These are phyloP conservation scores for Caryopteris hybrid DNA, from an alignment of 305 asterid species.

Conservation along the genomic window DNA sequence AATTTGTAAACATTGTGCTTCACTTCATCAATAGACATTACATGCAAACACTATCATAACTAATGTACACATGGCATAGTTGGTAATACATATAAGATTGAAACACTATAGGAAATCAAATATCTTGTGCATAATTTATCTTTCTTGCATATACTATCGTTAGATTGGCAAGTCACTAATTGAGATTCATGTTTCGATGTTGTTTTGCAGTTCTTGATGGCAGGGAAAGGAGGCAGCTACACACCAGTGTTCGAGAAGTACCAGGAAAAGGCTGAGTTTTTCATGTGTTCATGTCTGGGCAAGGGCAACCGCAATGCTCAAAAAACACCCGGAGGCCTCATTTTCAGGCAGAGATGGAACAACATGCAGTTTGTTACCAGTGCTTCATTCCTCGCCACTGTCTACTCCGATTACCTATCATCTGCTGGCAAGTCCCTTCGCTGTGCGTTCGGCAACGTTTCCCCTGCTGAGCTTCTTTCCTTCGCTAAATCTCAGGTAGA, in stretches of 20 bases:
- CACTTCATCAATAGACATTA: too few relatives aligned
- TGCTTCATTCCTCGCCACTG: conserved; percentile 81
- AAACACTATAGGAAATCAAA: too few relatives aligned
- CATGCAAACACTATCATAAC: too few relatives aligned
- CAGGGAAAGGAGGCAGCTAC: conserved; percentile 62
- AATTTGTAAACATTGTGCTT: too few relatives aligned
- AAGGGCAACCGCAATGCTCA: conserved; percentile 76
- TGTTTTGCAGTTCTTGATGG: conserved; percentile 72
- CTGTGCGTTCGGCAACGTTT: conserved; percentile 53
- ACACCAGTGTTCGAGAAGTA: conserved; percentile 57
- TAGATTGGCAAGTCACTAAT: background rate
- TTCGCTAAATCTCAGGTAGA: conserved; percentile 90
- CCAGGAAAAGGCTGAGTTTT: conserved; percentile 83
- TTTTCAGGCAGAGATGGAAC: conserved; percentile 92
- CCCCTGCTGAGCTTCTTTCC: conserved; percentile 72
- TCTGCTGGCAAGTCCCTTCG: conserved; percentile 68
- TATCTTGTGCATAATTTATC: too few relatives aligned
- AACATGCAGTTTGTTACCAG: conserved; percentile 96
- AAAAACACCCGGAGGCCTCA: conserved; percentile 88
- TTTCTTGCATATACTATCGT: background rate
- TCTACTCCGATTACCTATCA: conserved; percentile 82
- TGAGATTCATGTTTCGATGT: background rate
- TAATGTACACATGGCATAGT: too few relatives aligned
- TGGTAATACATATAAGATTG: too few relatives aligned
- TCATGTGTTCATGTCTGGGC: conserved; percentile 94